phyloP scores from a whole-genome alignment of 176 grass and related monocot genomes.

The Saccharum officinarum region DNA sequence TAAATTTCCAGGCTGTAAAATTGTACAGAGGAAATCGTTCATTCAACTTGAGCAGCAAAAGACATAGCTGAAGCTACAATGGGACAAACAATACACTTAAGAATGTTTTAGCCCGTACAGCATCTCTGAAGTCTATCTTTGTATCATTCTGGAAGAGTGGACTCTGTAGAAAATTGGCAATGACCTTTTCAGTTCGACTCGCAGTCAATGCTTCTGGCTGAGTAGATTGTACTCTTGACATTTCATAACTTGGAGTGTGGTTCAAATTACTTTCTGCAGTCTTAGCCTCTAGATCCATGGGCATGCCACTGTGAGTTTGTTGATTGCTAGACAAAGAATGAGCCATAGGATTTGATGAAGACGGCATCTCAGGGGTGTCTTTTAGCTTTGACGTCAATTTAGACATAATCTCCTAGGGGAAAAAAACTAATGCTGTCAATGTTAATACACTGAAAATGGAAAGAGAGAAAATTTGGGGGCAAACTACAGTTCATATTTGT shows the following conservation, averaged over 20 bases:
- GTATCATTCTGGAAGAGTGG: slow-evolving; percentile 62
- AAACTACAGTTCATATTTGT: slow-evolving; percentile 24
- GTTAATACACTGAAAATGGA: slow-evolving; percentile 16
- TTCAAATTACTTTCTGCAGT: slow-evolving; percentile 26
- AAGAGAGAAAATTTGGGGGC: not conserved
- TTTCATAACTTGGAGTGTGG: slow-evolving; percentile 37
- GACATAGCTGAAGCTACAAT: slow-evolving; percentile 4
- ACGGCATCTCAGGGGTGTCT: slow-evolving; percentile 34
- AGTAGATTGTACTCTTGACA: slow-evolving; percentile 21
- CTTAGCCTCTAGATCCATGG: slow-evolving; percentile 46
- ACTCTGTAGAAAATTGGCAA: slow-evolving; percentile 69
- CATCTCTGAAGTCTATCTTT: slow-evolving; percentile 36
- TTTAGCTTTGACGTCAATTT: slow-evolving; percentile 62
- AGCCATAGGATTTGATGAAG: slow-evolving; percentile 30
- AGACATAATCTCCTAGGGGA: slow-evolving; percentile 54
- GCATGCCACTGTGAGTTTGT: slow-evolving; percentile 27
- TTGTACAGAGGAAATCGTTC: slow-evolving; percentile 1
- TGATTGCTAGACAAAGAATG: slow-evolving; percentile 47
- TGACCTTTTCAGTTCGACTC: slow-evolving; percentile 72
- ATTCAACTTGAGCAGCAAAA: not conserved
- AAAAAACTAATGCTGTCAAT: slow-evolving; percentile 29
- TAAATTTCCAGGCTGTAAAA: slow-evolving; percentile 60
- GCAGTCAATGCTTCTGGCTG: slow-evolving; percentile 29
- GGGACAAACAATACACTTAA: not conserved
- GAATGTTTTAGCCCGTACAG: slow-evolving; percentile 39